Evolutionary conservation across 2,329 filamentous ascomycete genomes (phyloP).

Genomic region (Akanthomyces muscarius): DNA sequence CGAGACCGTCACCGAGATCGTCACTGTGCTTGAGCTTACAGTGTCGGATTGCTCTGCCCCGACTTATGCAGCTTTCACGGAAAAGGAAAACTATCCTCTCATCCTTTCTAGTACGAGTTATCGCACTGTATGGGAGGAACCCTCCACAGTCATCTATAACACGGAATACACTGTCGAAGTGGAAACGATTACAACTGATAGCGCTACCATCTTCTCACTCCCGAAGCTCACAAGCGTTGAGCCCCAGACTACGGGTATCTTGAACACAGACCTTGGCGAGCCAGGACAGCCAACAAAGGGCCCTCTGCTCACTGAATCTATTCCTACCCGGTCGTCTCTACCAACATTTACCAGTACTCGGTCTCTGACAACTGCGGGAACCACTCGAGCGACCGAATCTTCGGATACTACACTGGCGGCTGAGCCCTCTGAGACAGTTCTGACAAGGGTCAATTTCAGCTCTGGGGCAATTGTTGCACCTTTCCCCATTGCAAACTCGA

Average conservation of each 20-base stretch:
- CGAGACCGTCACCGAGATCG: slow-evolving; percentile 1
- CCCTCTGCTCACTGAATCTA: slow-evolving; percentile 26
- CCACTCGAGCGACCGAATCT: neutral
- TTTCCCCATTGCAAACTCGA: neutral
- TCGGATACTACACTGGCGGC: neutral
- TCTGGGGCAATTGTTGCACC: neutral
- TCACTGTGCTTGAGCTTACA: slow-evolving; percentile 5
- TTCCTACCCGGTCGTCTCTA: slow-evolving; percentile 29
- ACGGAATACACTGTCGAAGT: neutral
- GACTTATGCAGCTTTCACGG: neutral
- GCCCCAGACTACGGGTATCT: slow-evolving; percentile 4
- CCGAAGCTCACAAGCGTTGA: neutral
- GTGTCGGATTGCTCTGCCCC: slow-evolving; percentile 1
- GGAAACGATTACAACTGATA: neutral
- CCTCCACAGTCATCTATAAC: slow-evolving; percentile 4
- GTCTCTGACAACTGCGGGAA: slow-evolving; percentile 10
- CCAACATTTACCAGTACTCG: slow-evolving; percentile 21
- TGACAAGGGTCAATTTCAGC: neutral
- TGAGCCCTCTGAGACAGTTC: neutral
- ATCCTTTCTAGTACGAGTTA: neutral
- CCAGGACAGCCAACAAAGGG: slow-evolving; percentile 1
- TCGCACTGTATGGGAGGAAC: neutral
- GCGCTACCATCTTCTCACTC: neutral
- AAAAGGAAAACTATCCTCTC: neutral
- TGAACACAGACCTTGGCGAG: slow-evolving; percentile 8